phyloP scores from a whole-genome alignment of 768 basidiomycete species.

The Hygrocybe punicea region DNA sequence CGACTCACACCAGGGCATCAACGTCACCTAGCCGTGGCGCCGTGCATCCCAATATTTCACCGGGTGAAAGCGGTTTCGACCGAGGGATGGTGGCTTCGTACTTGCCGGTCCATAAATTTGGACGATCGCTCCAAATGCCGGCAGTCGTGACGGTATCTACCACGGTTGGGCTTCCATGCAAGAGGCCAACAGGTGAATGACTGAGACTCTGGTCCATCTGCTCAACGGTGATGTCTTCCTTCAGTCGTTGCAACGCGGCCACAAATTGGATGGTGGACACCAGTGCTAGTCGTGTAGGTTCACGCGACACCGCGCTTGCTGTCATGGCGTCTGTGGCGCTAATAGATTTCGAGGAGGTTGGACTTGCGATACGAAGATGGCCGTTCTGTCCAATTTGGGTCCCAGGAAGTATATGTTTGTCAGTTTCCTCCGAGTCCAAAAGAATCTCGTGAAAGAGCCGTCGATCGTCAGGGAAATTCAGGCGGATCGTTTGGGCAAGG shows the following conservation, averaged over 20 bases:
- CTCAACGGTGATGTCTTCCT: slow-evolving; percentile 65
- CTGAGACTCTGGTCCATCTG: slow-evolving; percentile 15
- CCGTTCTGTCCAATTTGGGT: slow-evolving; percentile 48
- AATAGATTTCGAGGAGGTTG: neutral
- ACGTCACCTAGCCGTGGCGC: slow-evolving; percentile 75
- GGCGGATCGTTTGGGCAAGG: slow-evolving; percentile 75
- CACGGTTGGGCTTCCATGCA: neutral
- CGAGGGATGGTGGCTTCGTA: slow-evolving; percentile 79
- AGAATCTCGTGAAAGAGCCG: slow-evolving; percentile 61
- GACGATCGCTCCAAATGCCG: slow-evolving; percentile 1
- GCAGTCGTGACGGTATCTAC: neutral
- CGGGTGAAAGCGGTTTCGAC: slow-evolving; percentile 90
- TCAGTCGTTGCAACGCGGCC: slow-evolving; percentile 82
- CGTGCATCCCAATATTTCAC: slow-evolving; percentile 96
- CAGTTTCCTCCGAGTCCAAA: slow-evolving; percentile 51
- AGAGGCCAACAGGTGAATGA: neutral
- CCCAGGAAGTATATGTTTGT: slow-evolving; percentile 41
- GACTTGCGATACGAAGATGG: slow-evolving; percentile 52
- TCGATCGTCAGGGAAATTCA: slow-evolving; percentile 83
- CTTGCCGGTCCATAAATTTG: slow-evolving; percentile 51
- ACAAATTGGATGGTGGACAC: slow-evolving; percentile 99
- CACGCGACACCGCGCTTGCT: neutral
- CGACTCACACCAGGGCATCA: slow-evolving; percentile 84
- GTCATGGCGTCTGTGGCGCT: neutral
- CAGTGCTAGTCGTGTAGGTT: slow-evolving; percentile 73